These are phyloP conservation scores for Magnolia officinalis DNA, from an alignment of 164 flowering plant species.

Conservation along the genomic window DNA sequence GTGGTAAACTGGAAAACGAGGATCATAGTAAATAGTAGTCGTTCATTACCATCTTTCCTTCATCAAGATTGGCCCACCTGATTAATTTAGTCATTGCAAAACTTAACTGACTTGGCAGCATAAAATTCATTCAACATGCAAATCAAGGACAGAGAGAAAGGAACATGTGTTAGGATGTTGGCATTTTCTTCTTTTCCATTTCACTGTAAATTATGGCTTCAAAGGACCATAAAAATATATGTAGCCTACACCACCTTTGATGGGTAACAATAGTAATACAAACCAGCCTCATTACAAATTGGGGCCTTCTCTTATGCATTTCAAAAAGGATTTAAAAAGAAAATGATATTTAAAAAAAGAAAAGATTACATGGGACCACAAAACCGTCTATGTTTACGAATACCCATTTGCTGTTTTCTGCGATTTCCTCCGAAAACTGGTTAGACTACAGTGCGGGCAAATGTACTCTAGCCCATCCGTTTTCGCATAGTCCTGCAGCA, in stretches of 20 bases:
- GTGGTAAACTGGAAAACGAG: too few relatives aligned
- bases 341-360: not conserved
- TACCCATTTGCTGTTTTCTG: constrained; percentile 69
- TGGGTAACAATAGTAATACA: constrained; percentile 10
- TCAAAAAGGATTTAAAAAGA: not conserved
- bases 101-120: too few relatives aligned
- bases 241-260: constrained; percentile 1
- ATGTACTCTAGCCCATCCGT: constrained; percentile 97
- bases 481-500: constrained; percentile 90
- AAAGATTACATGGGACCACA: constrained; percentile 5
- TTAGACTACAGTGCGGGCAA: constrained; percentile 87
- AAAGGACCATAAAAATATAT: not conserved
- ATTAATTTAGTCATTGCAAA: too few relatives aligned
- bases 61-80: too few relatives aligned
- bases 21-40: too few relatives aligned
- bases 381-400: constrained; percentile 19
- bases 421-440: constrained; percentile 68
- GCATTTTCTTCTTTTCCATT: not conserved
- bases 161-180: not conserved
- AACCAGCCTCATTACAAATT: constrained; percentile 4
- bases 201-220: not conserved
- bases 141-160: too few relatives aligned
- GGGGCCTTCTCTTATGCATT: constrained; percentile 8
- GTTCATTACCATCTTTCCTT: too few relatives aligned
- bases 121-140: too few relatives aligned